Evolutionary conservation across 2,329 filamentous ascomycete species (phyloP), one percentile per base, ranked within the genome.

Genomic region (Dothidotthia symphoricarpi): DNA sequence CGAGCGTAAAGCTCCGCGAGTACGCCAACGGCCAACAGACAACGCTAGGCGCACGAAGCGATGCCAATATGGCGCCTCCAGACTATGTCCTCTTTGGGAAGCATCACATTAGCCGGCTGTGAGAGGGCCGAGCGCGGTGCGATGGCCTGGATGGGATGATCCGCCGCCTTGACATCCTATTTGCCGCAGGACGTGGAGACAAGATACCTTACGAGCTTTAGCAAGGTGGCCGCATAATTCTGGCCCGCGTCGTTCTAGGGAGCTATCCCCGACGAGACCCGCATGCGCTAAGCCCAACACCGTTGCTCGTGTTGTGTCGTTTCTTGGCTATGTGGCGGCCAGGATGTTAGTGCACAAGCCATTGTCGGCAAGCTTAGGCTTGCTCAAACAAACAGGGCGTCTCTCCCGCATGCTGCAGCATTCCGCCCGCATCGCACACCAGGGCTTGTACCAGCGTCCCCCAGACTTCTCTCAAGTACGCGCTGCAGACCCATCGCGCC

Each of bases 401-500:
- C 53, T 57, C 47, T 53, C 49, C 51, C 53, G 53, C 54, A 45
- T 22, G 45, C 57, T 63, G 63, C 61, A 60, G 57, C 56, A 56
- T 53, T 53, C 60, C 62, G 59, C 51, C 47, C 54, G 55, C 57
- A 55, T 57, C 59, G 57, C 57, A 57, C 56, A 59, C 48, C 53
- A 57, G 56, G 55, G 52, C 53, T 52, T 51, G 51, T 56, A 57
- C 45, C 51, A 50, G 44, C 49, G 47, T 52, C 54, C 56, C 57
- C 45, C 54, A 50, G 49, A 52, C 51, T 49, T 41, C 51, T 55
- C 50, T 64, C 59, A 64, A 63, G 61, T 65, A 64, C 55, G 53
- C 55, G 52, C 59, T 57, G 54, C 57, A 56, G 53, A 51, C 53
- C 52, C 53, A 48, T 47, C 45, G 52, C 55, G 54, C 45, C 54